Base-by-base conservation (phyloP, 169 alveolate species). In the Cryptosporidium baileyi region DNA sequence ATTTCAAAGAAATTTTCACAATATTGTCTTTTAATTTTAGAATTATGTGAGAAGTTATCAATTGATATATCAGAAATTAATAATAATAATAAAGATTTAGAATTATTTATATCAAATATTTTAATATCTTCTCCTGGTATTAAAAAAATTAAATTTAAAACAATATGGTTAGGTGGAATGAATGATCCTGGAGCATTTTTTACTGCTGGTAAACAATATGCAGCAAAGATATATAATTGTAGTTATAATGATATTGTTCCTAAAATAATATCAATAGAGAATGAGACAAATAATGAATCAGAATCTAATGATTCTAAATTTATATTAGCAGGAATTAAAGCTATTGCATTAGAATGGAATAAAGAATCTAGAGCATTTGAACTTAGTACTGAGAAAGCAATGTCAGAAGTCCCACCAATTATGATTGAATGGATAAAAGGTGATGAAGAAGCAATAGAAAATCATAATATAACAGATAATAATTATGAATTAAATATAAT, bases 151-250 rank as follows among this genome's bases (percentile, higher is more conserved):
- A 49, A 51, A 65, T 2, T 44, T 4, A 65, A 44, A 11, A 13
- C 62, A 11, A 30, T 65, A 28, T 65, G 81, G 81, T 30, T 49
- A 0, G 81, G 81, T 47, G 81, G 81, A 45, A 40, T 65, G 22
- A 17, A 57, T 34, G 81, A 65, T 32, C 57, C 81, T 1, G 81
- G 63, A 49, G 81, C 81, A 17, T 65, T 65, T 32, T 65, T 65
- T 7, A 65, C 81, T 8, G 81, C 81, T 6, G 28, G 81, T 3
- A 65, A 65, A 49, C 81, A 65, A n/a, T 47, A 28, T 28, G 81
- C 81, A 17, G 81, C 81, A 2, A 44, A 51, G 47, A 30, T 19
- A 24, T 65, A 47, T 9, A 63, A 38, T 3, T 65, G 81, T 36
- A 65, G 81, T 5, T 45, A 47, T 19, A 65, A 65, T 49, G 60